Evolutionary conservation across 805 yeast species (phyloP).

Genomic region (Metschnikowia dekortorum): DNA sequence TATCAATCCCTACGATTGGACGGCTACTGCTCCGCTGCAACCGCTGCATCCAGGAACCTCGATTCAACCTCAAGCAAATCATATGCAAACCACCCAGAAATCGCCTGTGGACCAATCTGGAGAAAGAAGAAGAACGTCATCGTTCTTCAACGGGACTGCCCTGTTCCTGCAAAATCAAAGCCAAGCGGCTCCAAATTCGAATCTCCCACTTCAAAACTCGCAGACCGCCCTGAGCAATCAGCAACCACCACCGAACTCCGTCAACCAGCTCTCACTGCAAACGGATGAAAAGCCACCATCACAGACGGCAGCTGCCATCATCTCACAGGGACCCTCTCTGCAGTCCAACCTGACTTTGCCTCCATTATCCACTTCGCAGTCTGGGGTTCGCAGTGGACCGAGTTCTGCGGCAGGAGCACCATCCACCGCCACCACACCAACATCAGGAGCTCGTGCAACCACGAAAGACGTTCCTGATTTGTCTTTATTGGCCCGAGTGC

Average conservation of each 20-base stretch:
- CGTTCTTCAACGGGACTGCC: constrained; percentile 40
- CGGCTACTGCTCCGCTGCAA: constrained; percentile 6
- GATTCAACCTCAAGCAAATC: constrained; percentile 3
- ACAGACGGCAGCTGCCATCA: constrained; percentile 16
- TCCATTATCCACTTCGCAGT: constrained; percentile 4
- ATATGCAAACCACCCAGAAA: background rate
- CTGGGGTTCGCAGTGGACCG: constrained; percentile 9
- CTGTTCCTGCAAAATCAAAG: constrained; percentile 4
- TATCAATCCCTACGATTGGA: constrained; percentile 16
- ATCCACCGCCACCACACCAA: constrained; percentile 8
- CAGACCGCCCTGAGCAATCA: background rate
- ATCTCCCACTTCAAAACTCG: constrained; percentile 1
- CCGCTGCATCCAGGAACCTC: constrained; percentile 12
- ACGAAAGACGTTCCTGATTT: constrained; percentile 54
- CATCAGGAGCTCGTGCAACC: constrained; percentile 10
- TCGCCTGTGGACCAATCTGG: constrained; percentile 5
- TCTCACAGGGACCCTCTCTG: constrained; percentile 16
- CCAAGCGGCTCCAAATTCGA: constrained; percentile 4
- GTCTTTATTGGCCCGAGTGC: constrained; percentile 71
- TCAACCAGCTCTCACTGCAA: constrained; percentile 1
- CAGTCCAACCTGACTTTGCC: constrained; percentile 7
- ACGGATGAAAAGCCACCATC: background rate
- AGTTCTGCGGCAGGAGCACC: constrained; percentile 7
- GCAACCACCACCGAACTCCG: background rate
- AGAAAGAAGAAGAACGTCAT: constrained; percentile 50